Percentiles rank a stretch among this genome's conserved stretches.
Evolutionary conservation across 805 yeast species (phyloP).

Genomic region (Cyberlindnera suaveolens): DNA sequence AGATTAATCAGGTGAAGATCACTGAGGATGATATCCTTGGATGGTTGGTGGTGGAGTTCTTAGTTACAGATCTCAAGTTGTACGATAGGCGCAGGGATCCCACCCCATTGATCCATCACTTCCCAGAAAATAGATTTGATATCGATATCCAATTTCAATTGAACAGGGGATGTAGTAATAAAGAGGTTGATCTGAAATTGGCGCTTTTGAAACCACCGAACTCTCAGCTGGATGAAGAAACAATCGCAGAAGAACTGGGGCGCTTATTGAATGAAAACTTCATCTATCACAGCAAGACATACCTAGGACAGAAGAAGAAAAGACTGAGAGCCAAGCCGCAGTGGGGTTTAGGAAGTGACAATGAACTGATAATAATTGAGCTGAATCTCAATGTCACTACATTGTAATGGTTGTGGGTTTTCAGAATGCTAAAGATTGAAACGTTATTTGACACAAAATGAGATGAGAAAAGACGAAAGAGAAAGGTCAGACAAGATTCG

Average conservation of each 20-base stretch:
- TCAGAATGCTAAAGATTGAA: too few species aligned
- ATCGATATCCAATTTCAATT: slow-evolving; percentile 5
- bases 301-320: slow-evolving; percentile 4
- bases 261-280: slow-evolving; percentile 11
- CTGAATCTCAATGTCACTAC: slow-evolving; percentile 3
- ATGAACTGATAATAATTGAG: slow-evolving; percentile 15
- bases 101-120: slow-evolving; percentile 6
- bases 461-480: too few species aligned
- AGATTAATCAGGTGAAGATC: slow-evolving; percentile 2
- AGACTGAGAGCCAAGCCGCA: slow-evolving; percentile 12
- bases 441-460: too few species aligned
- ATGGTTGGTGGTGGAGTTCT: slow-evolving; percentile 15
- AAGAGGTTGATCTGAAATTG: slow-evolving; percentile 3
- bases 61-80: slow-evolving; percentile 10
- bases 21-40: slow-evolving; percentile 8
- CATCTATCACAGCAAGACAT: slow-evolving; percentile 1
- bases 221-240: slow-evolving; percentile 6
- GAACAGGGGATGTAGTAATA: neutral
- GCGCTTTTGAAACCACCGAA: slow-evolving; percentile 10
- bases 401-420: neutral
- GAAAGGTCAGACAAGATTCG: too few species aligned
- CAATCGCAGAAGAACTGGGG: slow-evolving; percentile 6
- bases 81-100: slow-evolving; percentile 9
- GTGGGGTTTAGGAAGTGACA: slow-evolving; percentile 20
- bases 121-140: slow-evolving; percentile 8